These are phyloP conservation scores for Hyaloscypha finlandica DNA, from an alignment of 495 filamentous ascomycete species.

Conservation along the genomic window DNA sequence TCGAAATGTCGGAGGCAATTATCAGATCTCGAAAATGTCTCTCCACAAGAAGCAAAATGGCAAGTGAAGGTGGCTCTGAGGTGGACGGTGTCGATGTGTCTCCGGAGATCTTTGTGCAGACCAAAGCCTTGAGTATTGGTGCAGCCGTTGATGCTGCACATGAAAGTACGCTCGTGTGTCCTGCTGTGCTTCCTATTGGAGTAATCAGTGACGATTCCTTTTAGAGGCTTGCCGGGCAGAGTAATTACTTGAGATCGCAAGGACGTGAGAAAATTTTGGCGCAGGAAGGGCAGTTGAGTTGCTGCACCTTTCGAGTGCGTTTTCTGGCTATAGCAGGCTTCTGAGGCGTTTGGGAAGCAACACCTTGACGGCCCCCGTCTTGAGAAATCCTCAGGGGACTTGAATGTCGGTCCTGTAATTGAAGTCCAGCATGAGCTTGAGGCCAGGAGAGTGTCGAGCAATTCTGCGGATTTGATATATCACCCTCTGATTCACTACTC, in stretches of 20 bases:
- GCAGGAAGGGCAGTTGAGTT: slow-evolving; percentile 8
- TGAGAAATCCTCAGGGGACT: not conserved
- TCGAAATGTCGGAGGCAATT: slow-evolving; percentile 19
- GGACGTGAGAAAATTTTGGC: slow-evolving; percentile 13
- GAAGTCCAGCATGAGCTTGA: not conserved
- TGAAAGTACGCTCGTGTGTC: slow-evolving; percentile 17
- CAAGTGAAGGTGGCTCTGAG: slow-evolving; percentile 19
- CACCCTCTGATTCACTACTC: not conserved
- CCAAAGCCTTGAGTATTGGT: slow-evolving; percentile 13
- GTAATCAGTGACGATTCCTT: not conserved
- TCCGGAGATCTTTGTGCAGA: slow-evolving; percentile 20
- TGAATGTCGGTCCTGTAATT: not conserved
- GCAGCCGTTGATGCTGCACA: slow-evolving; percentile 14
- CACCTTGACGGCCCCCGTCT: not conserved
- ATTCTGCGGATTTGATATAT: not conserved
- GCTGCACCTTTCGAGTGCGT: not conserved
- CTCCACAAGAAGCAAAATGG: not conserved
- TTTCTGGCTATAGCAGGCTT: not conserved
- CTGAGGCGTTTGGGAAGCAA: not conserved
- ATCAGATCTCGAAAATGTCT: slow-evolving; percentile 21
- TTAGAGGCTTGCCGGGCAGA: not conserved
- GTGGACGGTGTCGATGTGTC: slow-evolving; percentile 19
- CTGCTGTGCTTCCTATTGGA: slow-evolving; percentile 12
- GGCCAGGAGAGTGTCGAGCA: not conserved
- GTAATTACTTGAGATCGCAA: slow-evolving; percentile 20